Base-by-base conservation (phyloP, 176 grass and related monocot genomes). In the Miscanthus lutarioriparius region DNA sequence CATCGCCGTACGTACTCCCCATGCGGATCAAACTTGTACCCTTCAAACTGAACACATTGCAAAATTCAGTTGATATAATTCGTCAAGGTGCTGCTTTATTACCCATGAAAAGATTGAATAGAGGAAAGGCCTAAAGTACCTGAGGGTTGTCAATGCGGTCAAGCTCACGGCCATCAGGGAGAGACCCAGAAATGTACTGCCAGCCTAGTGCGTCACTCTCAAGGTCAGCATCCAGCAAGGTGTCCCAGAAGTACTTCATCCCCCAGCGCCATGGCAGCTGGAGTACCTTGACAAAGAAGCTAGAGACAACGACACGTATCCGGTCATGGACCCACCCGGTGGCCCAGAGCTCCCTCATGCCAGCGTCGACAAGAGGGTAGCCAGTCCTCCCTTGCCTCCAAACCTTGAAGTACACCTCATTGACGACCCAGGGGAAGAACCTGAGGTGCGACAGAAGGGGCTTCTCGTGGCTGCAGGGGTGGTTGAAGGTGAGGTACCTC, bases 191-290 rank as follows among this genome's bases (percentile, higher is more conserved):
- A 67, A 99, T 99, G 72, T 96, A 99, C 59, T 99, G 96, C 96
- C 96, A 99, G 45, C 96, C 96, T 67, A 99, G 80, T 17, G 96
- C 91, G 59, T 99, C 96, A 37, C 96, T 99, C 87, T 99, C 96
- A 20, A 99, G 96, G 86, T 99, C 96, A 67, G 96, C 96, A 70
- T 99, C 96, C 67, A 99, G 91, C 66, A 99, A 73, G 33, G 96
- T 99, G 72, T 99, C 93, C 96, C 96, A 99, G 78, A 99, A 99
- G 79, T 99, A 99, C 88, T 99, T 99, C 96, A 99, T 99, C 77
- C 96, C 96, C 96, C 96, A 99, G 66, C 93, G 91, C 96, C 96
- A 99, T 23, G 96, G 96, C 66, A 99, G 80, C 80, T 91, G 96
- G 77, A 99, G 89, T 58, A 99, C 91, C 78, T 99, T 99, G 74